Percentiles rank a stretch among this genome's conserved stretches.
Evolutionary conservation across 345 rosid species (phyloP).

Genomic region (Gossypium ekmanianum): DNA sequence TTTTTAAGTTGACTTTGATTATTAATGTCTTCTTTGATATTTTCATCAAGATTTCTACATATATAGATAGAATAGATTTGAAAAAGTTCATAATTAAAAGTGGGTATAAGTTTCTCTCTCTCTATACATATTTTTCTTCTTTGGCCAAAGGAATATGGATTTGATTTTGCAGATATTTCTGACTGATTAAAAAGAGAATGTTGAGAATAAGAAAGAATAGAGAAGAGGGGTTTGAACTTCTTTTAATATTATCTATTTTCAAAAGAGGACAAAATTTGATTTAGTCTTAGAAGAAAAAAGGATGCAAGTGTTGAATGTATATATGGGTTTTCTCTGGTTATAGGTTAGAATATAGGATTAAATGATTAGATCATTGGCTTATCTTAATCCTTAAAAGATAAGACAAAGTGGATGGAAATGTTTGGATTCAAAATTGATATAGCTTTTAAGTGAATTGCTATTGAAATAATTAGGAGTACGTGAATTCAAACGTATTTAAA

Average conservation of each 20-base stretch:
- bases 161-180: slow-evolving; percentile 23
- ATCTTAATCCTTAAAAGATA: too few relatives aligned
- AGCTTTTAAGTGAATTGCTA: too few relatives aligned
- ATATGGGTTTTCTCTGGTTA: too few relatives aligned
- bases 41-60: slow-evolving; percentile 8
- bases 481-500: too few relatives aligned
- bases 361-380: too few relatives aligned
- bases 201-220: slow-evolving; percentile 5
- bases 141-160: not conserved
- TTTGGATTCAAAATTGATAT: too few relatives aligned
- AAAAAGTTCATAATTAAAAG: slow-evolving; percentile 4
- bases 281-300: too few relatives aligned
- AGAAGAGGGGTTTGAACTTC: not conserved
- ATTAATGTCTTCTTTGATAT: slow-evolving; percentile 9
- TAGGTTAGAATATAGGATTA: too few relatives aligned
- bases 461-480: too few relatives aligned
- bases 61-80: slow-evolving; percentile 24
- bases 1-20: not conserved
- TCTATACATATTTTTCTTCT: not conserved
- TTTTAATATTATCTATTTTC: not conserved
- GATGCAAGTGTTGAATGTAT: too few relatives aligned
- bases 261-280: too few relatives aligned
- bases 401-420: too few relatives aligned
- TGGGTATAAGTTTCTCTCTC: slow-evolving; percentile 16
- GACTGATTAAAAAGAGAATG: slow-evolving; percentile 3